A percentile compares a stretch with the other conserved stretches of the same genome.
phyloP scores from a whole-genome alignment of 306 rosid species.

The Prunus davidiana region DNA sequence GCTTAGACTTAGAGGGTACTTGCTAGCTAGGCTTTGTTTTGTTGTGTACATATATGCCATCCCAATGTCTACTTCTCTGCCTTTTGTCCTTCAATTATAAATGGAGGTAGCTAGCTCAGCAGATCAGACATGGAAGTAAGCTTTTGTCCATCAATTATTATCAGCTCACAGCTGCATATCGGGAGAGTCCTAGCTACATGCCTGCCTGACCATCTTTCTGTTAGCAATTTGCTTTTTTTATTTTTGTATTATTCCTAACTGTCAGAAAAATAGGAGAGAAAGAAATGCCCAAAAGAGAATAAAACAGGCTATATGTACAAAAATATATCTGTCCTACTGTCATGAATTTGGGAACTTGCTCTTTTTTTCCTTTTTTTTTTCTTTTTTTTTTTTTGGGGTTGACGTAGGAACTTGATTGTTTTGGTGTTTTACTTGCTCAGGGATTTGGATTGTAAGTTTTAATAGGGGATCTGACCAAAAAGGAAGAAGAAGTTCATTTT shows the following conservation, averaged over 20 bases:
- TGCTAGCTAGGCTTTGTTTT: constrained; percentile 21
- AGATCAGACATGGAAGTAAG: constrained; percentile 3
- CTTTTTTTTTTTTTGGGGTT: too few relatives aligned
- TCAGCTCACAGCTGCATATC: constrained; percentile 18
- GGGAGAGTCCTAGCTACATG: constrained; percentile 1
- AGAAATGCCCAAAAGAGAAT: constrained; percentile 16
- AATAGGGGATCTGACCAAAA: too few relatives aligned
- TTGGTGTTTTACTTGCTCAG: too few relatives aligned
- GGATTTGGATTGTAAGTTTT: too few relatives aligned
- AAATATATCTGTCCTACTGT: neutral
- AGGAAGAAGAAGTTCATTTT: too few relatives aligned
- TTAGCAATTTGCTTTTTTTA: constrained; percentile 18
- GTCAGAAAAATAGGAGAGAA: constrained; percentile 37
- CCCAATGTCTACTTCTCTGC: constrained; percentile 13
- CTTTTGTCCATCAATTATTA: constrained; percentile 40
- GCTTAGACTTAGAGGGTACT: neutral
- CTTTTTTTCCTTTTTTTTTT: neutral
- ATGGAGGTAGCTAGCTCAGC: neutral
- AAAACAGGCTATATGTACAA: neutral
- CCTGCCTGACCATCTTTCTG: constrained; percentile 22
- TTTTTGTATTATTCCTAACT: neutral
- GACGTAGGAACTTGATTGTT: too few relatives aligned
- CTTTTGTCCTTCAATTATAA: constrained; percentile 36
- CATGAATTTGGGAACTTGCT: neutral
- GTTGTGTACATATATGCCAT: constrained; percentile 21